Evolutionary conservation across 768 basidiomycete species (phyloP).

Genomic region (Neoboletus brunneissimus): DNA sequence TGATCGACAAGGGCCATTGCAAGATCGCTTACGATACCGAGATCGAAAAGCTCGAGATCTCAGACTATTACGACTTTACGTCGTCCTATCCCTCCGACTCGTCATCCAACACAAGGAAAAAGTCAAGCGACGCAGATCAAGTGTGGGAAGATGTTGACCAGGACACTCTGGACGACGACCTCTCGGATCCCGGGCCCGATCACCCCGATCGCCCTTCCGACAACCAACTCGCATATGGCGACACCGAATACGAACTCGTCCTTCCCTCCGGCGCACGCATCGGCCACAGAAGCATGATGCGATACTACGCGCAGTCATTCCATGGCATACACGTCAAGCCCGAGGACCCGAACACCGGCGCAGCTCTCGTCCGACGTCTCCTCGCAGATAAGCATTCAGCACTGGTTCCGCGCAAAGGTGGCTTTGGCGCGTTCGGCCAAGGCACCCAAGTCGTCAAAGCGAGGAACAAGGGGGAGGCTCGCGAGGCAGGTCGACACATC

Average conservation of each 20-base stretch:
- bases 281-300: constrained; percentile 83
- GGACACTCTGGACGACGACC: constrained; percentile 9
- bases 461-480: constrained; percentile 92
- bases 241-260: constrained; percentile 82
- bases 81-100: constrained; percentile 64
- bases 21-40: constrained; percentile 90
- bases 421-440: constrained; percentile 80
- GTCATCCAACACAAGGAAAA: constrained; percentile 10
- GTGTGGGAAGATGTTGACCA: constrained; percentile 37
- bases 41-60: constrained; percentile 77
- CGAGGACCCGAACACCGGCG: constrained; percentile 69
- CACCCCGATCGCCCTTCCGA: constrained; percentile 45
- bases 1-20: constrained; percentile 95
- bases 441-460: constrained; percentile 86
- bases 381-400: constrained; percentile 82
- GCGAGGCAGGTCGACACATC: constrained; percentile 84
- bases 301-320: constrained; percentile 86
- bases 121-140: constrained; percentile 2
- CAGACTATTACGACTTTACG: constrained; percentile 93
- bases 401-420: constrained; percentile 80
- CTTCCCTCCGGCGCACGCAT: constrained; percentile 91
- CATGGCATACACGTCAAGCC: constrained; percentile 41
- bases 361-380: constrained; percentile 71
- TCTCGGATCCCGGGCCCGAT: constrained; percentile 34
- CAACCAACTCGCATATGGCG: constrained; percentile 68